A percentile compares a stretch with the other conserved stretches of the same genome.
These are phyloP conservation scores for Catharanthus roseus DNA, from an alignment of 257 asterid genomes.

Conservation along the genomic window DNA sequence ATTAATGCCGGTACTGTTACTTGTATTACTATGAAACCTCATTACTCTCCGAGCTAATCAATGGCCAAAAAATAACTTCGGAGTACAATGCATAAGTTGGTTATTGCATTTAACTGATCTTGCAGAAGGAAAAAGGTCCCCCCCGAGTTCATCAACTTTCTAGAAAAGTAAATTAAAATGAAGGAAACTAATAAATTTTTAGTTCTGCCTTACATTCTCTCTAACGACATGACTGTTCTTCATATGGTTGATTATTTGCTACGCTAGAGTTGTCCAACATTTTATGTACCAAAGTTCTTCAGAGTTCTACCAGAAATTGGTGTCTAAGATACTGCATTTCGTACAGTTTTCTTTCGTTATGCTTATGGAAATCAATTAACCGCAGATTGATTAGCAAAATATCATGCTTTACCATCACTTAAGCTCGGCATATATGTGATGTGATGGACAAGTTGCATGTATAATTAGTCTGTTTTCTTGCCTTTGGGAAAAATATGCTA, in stretches of 20 bases:
- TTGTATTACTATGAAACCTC: background rate
- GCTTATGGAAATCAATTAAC: background rate
- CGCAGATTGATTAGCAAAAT: background rate
- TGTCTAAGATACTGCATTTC: background rate
- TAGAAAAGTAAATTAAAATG: background rate
- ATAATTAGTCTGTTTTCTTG: background rate
- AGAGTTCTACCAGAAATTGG: background rate
- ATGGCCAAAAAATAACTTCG: background rate
- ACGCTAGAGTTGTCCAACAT: background rate
- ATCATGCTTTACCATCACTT: background rate
- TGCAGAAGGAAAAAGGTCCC: background rate
- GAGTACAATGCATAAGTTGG: background rate
- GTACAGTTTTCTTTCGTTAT: background rate
- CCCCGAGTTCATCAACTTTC: background rate
- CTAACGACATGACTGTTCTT: background rate
- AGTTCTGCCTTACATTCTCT: background rate
- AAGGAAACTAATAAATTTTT: background rate
- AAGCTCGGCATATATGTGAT: background rate
- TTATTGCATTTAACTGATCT: background rate
- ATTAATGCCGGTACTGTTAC: slow-evolving; percentile 66
- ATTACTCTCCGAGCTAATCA: background rate
- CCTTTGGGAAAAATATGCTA: background rate
- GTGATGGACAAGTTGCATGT: background rate
- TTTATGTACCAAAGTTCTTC: background rate
- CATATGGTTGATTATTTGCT: background rate